Base-by-base conservation (phyloP, 106 monocot species). In the Allium sativum region DNA sequence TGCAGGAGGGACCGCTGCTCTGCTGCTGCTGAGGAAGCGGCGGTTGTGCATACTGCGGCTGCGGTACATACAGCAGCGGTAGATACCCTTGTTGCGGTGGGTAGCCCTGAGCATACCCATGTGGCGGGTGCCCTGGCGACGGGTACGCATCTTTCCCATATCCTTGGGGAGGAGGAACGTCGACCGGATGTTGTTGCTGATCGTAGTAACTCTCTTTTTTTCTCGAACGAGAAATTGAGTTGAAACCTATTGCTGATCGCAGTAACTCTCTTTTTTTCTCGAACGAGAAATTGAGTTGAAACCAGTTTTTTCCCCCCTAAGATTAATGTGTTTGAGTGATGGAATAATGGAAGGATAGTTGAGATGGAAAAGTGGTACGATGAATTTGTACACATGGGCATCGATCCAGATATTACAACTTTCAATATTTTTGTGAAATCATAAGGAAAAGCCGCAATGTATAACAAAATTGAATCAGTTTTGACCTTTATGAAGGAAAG, bases 371-470 rank as follows among this genome's bases (percentile, higher is more conserved):
- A 63, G 15, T 82, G 86, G 70, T 95, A 87, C 45, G 62, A 62
- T 61, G 81, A 95, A 67, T 95, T 95, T 78, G 79, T 79, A 48
- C 59, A 73, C 18, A 90, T 95, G 90, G 84, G 79, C 55, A 69
- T 90, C 43, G 95, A 82, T 8, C 84, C 95, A 11, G 90, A 96
- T 56, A 59, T 79, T 2, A 74, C 68, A 50, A 90, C 90, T 58
- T 96, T 90, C 58, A 96, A 96, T 71, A 90, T 90, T 18, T 77
- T 96, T 70, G 86, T 96, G 20, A 90, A 70, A 52, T 86, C 89
- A 7, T 94, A 94, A 74, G 94, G 89, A 50, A 81, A 77, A 51
- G 73, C 67, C 20, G 69, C 76, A 10, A 65, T 73, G 71, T 65
- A 68, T 68, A 77, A 77, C 15, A 96, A 90, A 72, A 87, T 96